Percentiles rank a stretch among this genome's conserved stretches.
Conservation (phyloP, 305 asterid genomes). For the Coffea humblotiana region DNA sequence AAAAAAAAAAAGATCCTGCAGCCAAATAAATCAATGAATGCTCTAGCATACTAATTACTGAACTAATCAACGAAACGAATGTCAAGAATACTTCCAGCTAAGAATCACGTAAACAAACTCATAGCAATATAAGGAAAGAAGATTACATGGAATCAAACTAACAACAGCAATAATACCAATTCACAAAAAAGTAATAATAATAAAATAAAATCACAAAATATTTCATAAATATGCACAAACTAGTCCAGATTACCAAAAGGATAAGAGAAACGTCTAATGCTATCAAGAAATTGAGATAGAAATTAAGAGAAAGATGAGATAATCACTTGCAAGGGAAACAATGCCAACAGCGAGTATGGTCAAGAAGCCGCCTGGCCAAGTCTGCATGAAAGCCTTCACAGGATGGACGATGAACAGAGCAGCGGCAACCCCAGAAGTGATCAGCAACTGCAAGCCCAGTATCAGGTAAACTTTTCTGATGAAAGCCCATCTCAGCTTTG, state of each 20-base stretch:
- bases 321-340: neutral
- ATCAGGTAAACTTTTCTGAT: constrained; percentile 5
- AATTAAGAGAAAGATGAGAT: neutral
- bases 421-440: neutral
- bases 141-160: neutral
- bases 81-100: neutral
- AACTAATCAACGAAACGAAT: neutral
- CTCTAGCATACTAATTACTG: neutral
- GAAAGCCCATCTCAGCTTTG: constrained; percentile 6
- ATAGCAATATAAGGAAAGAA: too few relatives aligned
- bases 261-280: neutral
- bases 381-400: neutral
- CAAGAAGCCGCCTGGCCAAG: neutral
- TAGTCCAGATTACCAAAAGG: neutral
- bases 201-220: neutral
- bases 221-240: neutral
- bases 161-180: neutral
- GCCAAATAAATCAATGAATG: too few relatives aligned
- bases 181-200: too few relatives aligned
- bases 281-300: neutral
- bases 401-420: constrained; percentile 1
- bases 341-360: neutral
- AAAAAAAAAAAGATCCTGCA: too few relatives aligned
- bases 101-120: neutral
- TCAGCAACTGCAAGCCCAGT: neutral